Evolutionary conservation across 768 basidiomycete species (phyloP), one percentile per base, ranked within the genome.

Genomic region (Naganishia kalamii): DNA sequence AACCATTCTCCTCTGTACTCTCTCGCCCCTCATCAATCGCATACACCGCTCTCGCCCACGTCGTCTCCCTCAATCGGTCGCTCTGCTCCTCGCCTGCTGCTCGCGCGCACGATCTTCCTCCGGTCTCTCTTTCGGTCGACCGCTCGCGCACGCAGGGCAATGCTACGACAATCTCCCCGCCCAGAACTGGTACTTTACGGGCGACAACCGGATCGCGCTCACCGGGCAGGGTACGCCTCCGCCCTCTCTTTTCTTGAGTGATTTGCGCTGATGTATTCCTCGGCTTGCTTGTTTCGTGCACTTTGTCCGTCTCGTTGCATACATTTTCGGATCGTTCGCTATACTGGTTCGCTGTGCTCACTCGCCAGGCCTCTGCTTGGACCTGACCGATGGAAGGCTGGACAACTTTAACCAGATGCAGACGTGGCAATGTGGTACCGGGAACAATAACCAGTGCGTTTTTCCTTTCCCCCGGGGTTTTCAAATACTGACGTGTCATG

Each of bases 101-200:
- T n/a, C n/a, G n/a, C n/a, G n/a, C n/a, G n/a, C 44, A 47, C n/a
- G 30, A 46, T 46, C 23, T n/a, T 15, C 8, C 35, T 60, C 35
- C 21, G 15, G 21, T 29, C 48, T 50, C 11, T 25, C 25, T 29
- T 12, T 50, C 48, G 25, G 40, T 41, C 29, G 48, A 11, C 17
- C 17, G 8, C 37, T 8, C 37, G 43, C 43, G 43, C 43, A n/a
- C 10, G 43, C 23, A 57, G 54, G 54, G 54, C 50, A 30, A 57
- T 66, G 64, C 52, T 70, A 68, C 54, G 37, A 47, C 40, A 57
- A 52, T 13, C 37, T 66, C 12, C 33, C 51, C 30, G 59, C 50
- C 21, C 67, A 70, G 54, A 50, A 62, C 19, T 68, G 65, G 64
- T 70, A 66, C 62, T 66, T 57, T 40, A 57, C 54, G 40, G 62